phyloP scores from a whole-genome alignment of 148 eudicot genomes.

The Persicaria maculosa region DNA sequence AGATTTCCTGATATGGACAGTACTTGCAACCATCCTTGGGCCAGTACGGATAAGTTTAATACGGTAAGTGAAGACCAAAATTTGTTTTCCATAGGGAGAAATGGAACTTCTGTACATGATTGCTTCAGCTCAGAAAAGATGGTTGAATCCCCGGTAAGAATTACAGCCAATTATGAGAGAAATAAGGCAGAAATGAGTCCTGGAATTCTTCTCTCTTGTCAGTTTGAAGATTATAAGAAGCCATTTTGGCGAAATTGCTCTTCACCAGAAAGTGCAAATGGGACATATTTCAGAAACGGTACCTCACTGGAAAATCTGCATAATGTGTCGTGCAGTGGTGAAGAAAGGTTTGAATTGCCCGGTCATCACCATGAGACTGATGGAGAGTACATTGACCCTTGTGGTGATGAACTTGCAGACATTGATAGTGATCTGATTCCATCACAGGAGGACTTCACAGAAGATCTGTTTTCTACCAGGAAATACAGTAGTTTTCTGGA shows the following conservation, averaged over 20 bases:
- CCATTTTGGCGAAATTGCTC: conserved; percentile 32
- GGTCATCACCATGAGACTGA: neutral
- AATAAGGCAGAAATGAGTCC: conserved; percentile 15
- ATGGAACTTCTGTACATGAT: conserved; percentile 11
- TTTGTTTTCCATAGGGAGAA: conserved; percentile 10
- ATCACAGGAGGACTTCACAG: conserved; percentile 1
- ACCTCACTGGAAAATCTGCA: conserved; percentile 5
- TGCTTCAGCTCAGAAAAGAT: conserved; percentile 10
- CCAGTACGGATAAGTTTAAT: conserved; percentile 14
- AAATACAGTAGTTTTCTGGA: neutral
- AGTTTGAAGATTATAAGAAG: conserved; percentile 16
- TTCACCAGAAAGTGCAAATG: conserved; percentile 22
- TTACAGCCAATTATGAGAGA: conserved; percentile 15
- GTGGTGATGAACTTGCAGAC: conserved; percentile 4
- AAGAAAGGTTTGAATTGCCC: neutral
- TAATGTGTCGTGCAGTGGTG: neutral
- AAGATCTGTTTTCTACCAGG: conserved; percentile 6
- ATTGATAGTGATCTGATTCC: neutral
- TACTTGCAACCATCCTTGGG: conserved; percentile 11
- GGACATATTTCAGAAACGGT: neutral
- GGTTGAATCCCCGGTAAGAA: conserved; percentile 4
- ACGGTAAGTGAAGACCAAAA: conserved; percentile 20
- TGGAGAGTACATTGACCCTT: conserved; percentile 7
- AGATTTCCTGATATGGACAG: conserved; percentile 10
- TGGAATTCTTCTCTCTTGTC: conserved; percentile 17